These are phyloP conservation scores for Boletus insuetus DNA, from an alignment of 768 basidiomycete genomes.

Conservation along the genomic window DNA sequence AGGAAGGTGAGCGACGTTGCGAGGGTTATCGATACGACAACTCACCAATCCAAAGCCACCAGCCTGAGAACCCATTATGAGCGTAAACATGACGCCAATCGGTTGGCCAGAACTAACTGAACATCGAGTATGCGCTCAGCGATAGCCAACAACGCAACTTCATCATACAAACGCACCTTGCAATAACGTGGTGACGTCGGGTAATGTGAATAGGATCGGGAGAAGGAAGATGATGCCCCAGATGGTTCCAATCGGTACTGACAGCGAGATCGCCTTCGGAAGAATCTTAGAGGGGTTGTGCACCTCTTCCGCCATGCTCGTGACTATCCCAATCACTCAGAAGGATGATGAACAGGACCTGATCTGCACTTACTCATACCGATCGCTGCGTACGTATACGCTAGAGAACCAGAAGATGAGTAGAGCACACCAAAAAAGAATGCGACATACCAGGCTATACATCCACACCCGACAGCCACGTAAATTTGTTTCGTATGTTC, in stretches of 20 bases:
- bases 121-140: background rate
- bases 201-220: slow-evolving; percentile 64
- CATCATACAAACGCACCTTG: slow-evolving; percentile 36
- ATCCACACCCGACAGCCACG: background rate
- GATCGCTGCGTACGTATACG: slow-evolving; percentile 57
- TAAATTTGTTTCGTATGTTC: background rate
- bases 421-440: background rate
- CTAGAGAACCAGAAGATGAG: slow-evolving; percentile 26
- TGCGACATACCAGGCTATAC: slow-evolving; percentile 27
- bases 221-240: slow-evolving; percentile 55
- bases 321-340: slow-evolving; percentile 35
- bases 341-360: background rate
- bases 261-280: slow-evolving; percentile 53
- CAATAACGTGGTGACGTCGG: slow-evolving; percentile 52
- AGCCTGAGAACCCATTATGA: slow-evolving; percentile 57
- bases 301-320: slow-evolving; percentile 69
- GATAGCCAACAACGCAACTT: background rate
- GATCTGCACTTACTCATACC: slow-evolving; percentile 51
- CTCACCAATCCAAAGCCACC: slow-evolving; percentile 63
- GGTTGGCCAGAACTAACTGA: slow-evolving; percentile 63
- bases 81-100: slow-evolving; percentile 58
- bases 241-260: slow-evolving; percentile 50
- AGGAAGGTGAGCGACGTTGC: background rate
- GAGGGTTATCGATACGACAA: background rate
- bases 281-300: slow-evolving; percentile 53